phyloP scores from a whole-genome alignment of 1,139 yeast genomes.

The Kluyveromyces sp. region DNA sequence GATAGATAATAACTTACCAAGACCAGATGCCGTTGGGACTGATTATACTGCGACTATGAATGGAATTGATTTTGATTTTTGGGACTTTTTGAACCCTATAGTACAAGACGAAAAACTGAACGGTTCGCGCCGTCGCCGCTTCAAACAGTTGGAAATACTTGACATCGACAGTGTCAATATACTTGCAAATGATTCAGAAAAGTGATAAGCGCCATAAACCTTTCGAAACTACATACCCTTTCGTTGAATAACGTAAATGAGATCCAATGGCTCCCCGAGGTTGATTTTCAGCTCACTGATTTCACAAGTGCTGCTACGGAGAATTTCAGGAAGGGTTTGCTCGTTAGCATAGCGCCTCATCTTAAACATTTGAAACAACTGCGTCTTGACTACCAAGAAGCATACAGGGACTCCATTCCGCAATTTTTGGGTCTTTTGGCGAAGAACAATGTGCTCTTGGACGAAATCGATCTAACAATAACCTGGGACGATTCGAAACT shows the following conservation, averaged over 20 bases:
- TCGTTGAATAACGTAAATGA: constrained; percentile 8
- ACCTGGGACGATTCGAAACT: constrained; percentile 36
- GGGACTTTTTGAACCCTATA: constrained; percentile 7
- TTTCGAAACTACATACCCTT: constrained; percentile 5
- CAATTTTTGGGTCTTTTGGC: constrained; percentile 31
- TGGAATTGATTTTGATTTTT: constrained; percentile 7
- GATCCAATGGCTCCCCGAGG: constrained; percentile 8
- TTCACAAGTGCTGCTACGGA: constrained; percentile 7
- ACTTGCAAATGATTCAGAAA: constrained; percentile 6
- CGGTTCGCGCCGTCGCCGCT: neutral
- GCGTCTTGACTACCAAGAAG: constrained; percentile 41
- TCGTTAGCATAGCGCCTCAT: constrained; percentile 27
- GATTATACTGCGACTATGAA: constrained; percentile 5
- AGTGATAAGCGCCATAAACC: constrained; percentile 1
- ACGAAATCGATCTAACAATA: constrained; percentile 38
- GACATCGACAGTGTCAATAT: constrained; percentile 7
- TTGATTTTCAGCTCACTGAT: constrained; percentile 11
- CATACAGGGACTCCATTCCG: constrained; percentile 37
- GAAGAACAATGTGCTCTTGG: constrained; percentile 16
- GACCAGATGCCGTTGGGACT: constrained; percentile 7
- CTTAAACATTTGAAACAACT: constrained; percentile 30
- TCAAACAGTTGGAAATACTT: constrained; percentile 2
- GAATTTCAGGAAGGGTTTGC: constrained; percentile 26
- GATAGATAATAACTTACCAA: constrained; percentile 8
- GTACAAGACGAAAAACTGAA: too few relatives aligned